Evolutionary conservation across 805 yeast genomes (phyloP).

Genomic region (Cyberlindnera mycetangii): DNA sequence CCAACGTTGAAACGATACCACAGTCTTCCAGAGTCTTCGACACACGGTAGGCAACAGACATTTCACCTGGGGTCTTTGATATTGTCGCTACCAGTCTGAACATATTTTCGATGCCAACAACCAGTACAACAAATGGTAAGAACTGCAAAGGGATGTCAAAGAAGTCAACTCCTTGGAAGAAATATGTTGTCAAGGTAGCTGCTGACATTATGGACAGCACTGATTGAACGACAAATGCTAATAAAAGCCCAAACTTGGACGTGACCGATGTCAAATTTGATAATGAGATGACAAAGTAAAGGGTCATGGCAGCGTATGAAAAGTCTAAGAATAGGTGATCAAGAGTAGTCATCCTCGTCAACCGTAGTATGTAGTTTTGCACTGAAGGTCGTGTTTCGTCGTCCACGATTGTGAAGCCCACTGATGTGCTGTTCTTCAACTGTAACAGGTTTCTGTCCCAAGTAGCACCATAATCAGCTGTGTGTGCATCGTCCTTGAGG

Average conservation of each 20-base stretch:
- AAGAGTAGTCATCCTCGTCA: conserved; percentile 18
- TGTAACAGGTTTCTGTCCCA: conserved; percentile 33
- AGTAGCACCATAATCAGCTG: conserved; percentile 18
- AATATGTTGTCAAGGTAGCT: conserved; percentile 38
- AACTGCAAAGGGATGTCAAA: conserved; percentile 39
- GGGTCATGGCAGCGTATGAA: conserved; percentile 29
- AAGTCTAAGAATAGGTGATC: conserved; percentile 27
- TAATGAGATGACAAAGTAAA: conserved; percentile 37
- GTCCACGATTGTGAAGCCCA: conserved; percentile 2
- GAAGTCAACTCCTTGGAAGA: conserved; percentile 34
- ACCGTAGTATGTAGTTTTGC: conserved; percentile 8
- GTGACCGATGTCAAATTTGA: conserved; percentile 40
- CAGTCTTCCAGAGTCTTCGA: conserved; percentile 35
- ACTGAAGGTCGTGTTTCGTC: neutral
- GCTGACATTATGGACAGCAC: conserved; percentile 40
- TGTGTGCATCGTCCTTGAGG: conserved; percentile 9
- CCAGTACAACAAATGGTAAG: conserved; percentile 39
- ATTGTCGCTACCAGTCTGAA: conserved; percentile 42
- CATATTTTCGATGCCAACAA: conserved; percentile 46
- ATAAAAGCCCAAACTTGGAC: conserved; percentile 43
- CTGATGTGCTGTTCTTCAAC: conserved; percentile 13
- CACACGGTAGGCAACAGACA: conserved; percentile 37
- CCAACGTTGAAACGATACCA: conserved; percentile 37
- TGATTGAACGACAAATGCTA: conserved; percentile 42
- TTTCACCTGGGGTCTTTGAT: conserved; percentile 40